phyloP scores from a whole-genome alignment of 176 grass and related monocot species.

The Oryza coarctata region DNA sequence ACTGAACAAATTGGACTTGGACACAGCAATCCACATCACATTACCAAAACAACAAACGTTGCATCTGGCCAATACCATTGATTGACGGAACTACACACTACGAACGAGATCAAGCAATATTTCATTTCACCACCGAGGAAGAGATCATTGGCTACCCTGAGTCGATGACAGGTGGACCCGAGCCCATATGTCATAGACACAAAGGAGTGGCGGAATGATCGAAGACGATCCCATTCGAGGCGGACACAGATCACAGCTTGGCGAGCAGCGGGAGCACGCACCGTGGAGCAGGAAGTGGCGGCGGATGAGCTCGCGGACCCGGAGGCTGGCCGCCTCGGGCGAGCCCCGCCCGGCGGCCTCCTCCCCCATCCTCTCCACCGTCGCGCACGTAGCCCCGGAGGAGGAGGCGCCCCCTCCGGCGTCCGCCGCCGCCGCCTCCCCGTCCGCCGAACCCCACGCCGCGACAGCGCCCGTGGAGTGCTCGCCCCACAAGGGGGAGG shows the following conservation, averaged over 20 bases:
- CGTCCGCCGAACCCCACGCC: background rate
- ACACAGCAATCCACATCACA: background rate
- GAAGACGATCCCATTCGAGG: background rate
- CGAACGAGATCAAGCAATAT: background rate
- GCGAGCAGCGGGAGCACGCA: background rate
- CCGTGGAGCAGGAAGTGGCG: constrained; percentile 81
- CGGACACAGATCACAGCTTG: background rate
- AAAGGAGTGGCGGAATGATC: background rate
- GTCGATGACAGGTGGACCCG: background rate
- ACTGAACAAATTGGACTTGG: background rate
- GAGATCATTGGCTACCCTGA: background rate
- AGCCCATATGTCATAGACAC: background rate
- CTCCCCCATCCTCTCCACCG: constrained; percentile 88
- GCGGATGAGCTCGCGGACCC: constrained; percentile 62
- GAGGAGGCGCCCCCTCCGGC: background rate
- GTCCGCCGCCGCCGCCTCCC: background rate
- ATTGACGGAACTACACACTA: background rate
- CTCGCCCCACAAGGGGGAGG: constrained; percentile 1
- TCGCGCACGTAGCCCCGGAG: constrained; percentile 42
- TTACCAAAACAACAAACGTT: background rate
- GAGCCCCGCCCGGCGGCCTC: constrained; percentile 38
- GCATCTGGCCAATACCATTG: background rate
- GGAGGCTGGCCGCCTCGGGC: constrained; percentile 59
- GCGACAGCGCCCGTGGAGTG: too few species aligned
- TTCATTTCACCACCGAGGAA: background rate